Evolutionary conservation across 768 basidiomycete genomes (phyloP), one percentile per base, ranked within the genome.

Genomic region (Candolleomyces efflorescens): DNA sequence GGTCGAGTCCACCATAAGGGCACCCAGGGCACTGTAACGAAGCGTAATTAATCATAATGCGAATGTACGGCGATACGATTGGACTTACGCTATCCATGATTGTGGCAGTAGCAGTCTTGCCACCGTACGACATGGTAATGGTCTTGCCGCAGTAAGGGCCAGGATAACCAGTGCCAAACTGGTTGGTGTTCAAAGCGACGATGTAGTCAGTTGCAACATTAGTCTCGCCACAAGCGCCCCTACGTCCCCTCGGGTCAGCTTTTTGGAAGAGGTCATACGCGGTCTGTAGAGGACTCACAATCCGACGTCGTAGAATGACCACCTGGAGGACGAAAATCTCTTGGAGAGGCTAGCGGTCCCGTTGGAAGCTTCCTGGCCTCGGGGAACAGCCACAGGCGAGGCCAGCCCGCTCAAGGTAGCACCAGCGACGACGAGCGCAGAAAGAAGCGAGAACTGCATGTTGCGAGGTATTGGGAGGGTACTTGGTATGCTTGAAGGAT

Each of bases 11-110:
- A 24, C 26, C 46, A 45, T 56, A 49, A 9, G 23, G 56, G 54
- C 54, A 49, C 26, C 41, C 54, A 54, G 58, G 46, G 45, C 57
- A 52, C 44, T 65, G 52, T 20, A 61, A 53, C 43, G 17, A 4
- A 22, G 23, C 83, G 83, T 54, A 90, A 73, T 71, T 91, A 90
- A 32, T 90, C 78, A 45, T 81, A 86, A 26, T 75, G 78, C 37
- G 67, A 76, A 27, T 81, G 81, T 66, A 89, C 90, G 26, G 77
- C 79, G 37, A 23, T 52, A 43, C 15, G 57, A 56, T 32, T 32
- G 51, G 44, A 62, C 41, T 50, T 51, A 85, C 87, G 82, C 79
- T 69, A 68, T 92, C 90, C 72, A 78, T 76, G 64, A 92, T 82
- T 1, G 61, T 69, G 3, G 90, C 90, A 0, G 54, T 55, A 9